Evolutionary conservation across 1,284 basidiomycete species (phyloP), one percentile per base, ranked within the genome.

Genomic region (Flammula alnicola): DNA sequence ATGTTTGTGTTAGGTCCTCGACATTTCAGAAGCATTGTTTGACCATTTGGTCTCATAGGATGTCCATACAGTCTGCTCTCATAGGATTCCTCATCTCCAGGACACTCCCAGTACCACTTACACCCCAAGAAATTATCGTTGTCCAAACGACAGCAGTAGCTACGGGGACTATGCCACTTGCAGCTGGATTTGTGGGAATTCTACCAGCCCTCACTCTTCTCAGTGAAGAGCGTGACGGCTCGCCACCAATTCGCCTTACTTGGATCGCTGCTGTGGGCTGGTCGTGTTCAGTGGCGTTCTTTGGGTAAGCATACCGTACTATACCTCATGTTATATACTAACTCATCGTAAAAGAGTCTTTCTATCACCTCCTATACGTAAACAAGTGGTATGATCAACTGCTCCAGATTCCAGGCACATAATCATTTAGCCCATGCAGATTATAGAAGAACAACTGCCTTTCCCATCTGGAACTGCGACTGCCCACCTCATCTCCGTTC

Each of bases 381-480:
- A 93, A 62, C 94, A 97, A 83, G 93, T 97, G 64, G 90, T 91
- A 62, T 25, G 85, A 73, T 25, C 12, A 7, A n/a, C 14, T 10
- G 10, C 16, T 26, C 6, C 7, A 43, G 44, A 44, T 35, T 14
- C 19, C 27, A 35, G 32, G 47, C 20, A 44, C 5, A 35, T 29
- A 19, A 44, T 33, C 19, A 47, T 39, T 16, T n/a, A n/a, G 10
- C 27, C 54, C 27, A 44, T 39, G 25, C 29, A 93, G 86, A 95
- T 98, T 50, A 85, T 98, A 35, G 88, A 95, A 66, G 95, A 98
- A 66, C 87, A 96, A 66, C 82, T 98, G 11, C 78, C 91, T 0
- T 98, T 98, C 59, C 95, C 95, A 0, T 94, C 91, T 0, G 96
- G 96, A 17, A 97, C 91, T n/a, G 95, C 95, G 0, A 98, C 95